Percentiles rank a stretch among this genome's conserved stretches.
Evolutionary conservation across 148 eudicot species (phyloP).

Genomic region (Simmondsia chinensis): DNA sequence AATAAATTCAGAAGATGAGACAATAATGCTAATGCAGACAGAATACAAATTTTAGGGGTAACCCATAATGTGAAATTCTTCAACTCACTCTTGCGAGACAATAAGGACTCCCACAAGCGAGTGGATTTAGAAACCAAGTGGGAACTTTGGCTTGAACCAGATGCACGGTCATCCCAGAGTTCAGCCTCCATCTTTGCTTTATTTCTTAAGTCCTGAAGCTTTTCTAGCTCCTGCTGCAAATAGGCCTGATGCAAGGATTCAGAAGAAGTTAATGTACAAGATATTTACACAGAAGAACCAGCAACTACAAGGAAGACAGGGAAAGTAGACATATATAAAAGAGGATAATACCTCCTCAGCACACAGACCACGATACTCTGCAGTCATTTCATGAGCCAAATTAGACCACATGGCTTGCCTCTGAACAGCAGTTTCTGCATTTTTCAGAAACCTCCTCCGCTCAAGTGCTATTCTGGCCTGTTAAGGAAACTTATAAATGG

Average conservation of each 20-base stretch:
- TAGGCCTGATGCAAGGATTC: constrained; percentile 52
- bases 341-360: constrained; percentile 80
- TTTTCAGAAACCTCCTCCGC: constrained; percentile 72
- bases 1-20: too few species aligned
- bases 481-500: too few species aligned
- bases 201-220: constrained; percentile 85
- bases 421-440: constrained; percentile 91
- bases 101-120: constrained; percentile 90
- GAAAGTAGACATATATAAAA: background rate
- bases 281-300: background rate
- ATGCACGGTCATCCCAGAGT: constrained; percentile 92
- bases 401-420: constrained; percentile 96
- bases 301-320: background rate
- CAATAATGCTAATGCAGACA: background rate
- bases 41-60: background rate
- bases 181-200: constrained; percentile 97
- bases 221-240: constrained; percentile 97
- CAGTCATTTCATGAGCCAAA: constrained; percentile 99
- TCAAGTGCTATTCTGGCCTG: constrained; percentile 99
- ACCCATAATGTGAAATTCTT: background rate
- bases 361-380: constrained; percentile 96
- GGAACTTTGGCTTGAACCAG: constrained; percentile 94
- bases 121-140: constrained; percentile 96
- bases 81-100: constrained; percentile 83
- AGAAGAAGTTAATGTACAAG: background rate